Percentiles rank a stretch among this genome's conserved stretches.
These are phyloP conservation scores for Pseudogymnoascus sp. DNA, from an alignment of 2,329 filamentous ascomycete species.

Conservation along the genomic window DNA sequence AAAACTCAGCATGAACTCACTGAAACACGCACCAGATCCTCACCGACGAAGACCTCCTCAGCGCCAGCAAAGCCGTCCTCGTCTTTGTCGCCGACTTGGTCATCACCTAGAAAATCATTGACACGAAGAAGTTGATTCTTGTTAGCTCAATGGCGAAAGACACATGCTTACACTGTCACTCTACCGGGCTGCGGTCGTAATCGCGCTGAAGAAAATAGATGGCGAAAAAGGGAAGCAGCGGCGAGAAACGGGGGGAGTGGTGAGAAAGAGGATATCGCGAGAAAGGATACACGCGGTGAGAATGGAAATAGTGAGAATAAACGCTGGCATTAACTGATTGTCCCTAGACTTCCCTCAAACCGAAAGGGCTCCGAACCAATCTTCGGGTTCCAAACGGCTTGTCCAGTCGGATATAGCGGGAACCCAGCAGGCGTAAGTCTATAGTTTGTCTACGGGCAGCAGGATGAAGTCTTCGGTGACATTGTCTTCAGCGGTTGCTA, in stretches of 20 bases:
- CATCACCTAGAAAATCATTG: neutral
- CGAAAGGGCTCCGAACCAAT: too few species aligned
- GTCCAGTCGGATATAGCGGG: too few species aligned
- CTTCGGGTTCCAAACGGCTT: too few species aligned
- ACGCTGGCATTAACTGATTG: too few species aligned
- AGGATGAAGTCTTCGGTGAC: too few species aligned
- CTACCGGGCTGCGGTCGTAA: neutral
- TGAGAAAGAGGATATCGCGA: neutral
- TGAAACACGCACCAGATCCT: neutral
- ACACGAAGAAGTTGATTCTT: neutral
- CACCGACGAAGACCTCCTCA: neutral
- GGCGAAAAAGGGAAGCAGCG: neutral
- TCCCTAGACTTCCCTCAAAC: too few species aligned
- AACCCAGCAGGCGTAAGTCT: too few species aligned
- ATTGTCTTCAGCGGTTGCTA: too few species aligned
- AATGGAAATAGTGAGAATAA: too few species aligned
- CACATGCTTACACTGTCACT: neutral
- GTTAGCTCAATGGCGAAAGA: neutral
- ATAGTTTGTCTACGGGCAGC: too few species aligned
- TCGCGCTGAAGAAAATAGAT: neutral
- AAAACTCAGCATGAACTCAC: neutral
- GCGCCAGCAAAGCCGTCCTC: neutral
- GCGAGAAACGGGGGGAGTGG: neutral
- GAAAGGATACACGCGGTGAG: neutral
- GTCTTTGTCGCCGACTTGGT: neutral